These are phyloP conservation scores for Rhizopogon hawkerae DNA, from an alignment of 1,284 basidiomycete genomes.

Conservation along the genomic window DNA sequence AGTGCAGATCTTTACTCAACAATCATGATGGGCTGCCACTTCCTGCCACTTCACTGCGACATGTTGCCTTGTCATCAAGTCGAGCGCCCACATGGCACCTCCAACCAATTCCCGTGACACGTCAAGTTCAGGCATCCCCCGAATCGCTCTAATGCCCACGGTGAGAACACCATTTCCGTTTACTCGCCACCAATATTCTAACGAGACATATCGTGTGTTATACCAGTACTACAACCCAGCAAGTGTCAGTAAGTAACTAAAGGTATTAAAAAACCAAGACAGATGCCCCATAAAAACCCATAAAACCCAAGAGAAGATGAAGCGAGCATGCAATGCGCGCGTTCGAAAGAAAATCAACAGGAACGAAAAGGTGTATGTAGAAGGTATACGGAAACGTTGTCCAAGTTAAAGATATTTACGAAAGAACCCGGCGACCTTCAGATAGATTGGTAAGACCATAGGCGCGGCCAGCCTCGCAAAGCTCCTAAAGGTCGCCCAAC, in stretches of 20 bases:
- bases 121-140: slow-evolving; percentile 1
- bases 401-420: slow-evolving; percentile 32
- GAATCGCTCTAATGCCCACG: slow-evolving; percentile 5
- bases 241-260: not conserved
- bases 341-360: slow-evolving; percentile 1
- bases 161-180: not conserved
- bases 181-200: not conserved
- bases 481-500: slow-evolving; percentile 49
- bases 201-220: not conserved
- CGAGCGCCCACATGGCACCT: not conserved
- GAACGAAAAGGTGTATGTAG: slow-evolving; percentile 12
- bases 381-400: slow-evolving; percentile 2
- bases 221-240: not conserved
- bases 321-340: not conserved
- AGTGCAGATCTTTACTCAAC: not conserved
- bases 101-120: not conserved
- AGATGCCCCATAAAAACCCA: slow-evolving; percentile 7
- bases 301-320: slow-evolving; percentile 13
- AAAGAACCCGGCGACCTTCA: slow-evolving; percentile 53
- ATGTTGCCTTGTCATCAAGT: not conserved
- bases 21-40: not conserved
- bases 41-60: not conserved
- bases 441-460: slow-evolving; percentile 38
- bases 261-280: not conserved
- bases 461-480: slow-evolving; percentile 38